Conservation (phyloP, 306 rosid species). For the Cicer cuneatum region DNA sequence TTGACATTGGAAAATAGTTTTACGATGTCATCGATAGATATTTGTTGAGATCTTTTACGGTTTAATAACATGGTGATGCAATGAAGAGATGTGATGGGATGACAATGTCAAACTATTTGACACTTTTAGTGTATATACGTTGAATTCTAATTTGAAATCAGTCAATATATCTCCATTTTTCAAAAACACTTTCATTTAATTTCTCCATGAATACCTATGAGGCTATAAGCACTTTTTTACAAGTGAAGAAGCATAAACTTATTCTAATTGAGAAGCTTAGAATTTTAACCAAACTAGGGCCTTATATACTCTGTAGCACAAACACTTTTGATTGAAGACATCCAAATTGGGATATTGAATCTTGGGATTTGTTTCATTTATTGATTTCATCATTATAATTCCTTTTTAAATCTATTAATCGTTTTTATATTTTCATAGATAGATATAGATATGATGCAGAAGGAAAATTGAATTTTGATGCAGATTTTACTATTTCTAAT, state of each 20-base stretch:
- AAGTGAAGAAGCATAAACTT: neutral
- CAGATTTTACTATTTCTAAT: slow-evolving; percentile 23
- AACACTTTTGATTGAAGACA: too few relatives aligned
- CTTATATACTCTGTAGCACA: too few relatives aligned
- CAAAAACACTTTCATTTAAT: neutral
- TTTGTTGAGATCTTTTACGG: neutral
- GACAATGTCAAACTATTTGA: neutral
- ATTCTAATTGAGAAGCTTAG: neutral
- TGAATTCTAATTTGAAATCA: neutral
- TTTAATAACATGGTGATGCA: neutral
- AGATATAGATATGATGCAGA: slow-evolving; percentile 20
- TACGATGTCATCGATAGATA: neutral
- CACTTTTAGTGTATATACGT: neutral
- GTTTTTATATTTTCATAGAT: slow-evolving; percentile 9
- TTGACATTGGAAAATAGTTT: neutral
- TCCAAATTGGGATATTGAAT: slow-evolving; percentile 18
- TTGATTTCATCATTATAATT: slow-evolving; percentile 11
- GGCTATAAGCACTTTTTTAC: neutral
- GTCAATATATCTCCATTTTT: neutral
- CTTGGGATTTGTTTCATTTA: slow-evolving; percentile 1
- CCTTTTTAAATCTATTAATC: slow-evolving; percentile 5
- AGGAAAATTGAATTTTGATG: slow-evolving; percentile 31
- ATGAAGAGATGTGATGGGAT: neutral
- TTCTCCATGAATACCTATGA: neutral
- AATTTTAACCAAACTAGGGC: neutral